These are phyloP conservation scores for Tylopilus sp. DNA, from an alignment of 768 basidiomycete species.

Conservation along the genomic window DNA sequence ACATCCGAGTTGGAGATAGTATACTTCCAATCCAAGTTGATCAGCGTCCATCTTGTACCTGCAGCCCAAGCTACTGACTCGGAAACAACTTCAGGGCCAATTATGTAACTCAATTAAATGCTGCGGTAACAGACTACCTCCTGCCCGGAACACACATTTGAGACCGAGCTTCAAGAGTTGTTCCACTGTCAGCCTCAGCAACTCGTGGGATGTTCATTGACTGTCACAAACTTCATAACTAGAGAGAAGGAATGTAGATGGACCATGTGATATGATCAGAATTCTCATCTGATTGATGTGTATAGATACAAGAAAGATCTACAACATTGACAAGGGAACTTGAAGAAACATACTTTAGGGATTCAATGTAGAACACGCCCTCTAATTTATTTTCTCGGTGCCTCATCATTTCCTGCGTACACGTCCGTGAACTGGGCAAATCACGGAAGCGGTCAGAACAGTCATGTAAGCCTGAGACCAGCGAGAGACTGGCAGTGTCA, in stretches of 20 bases:
- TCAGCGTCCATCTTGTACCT: too few species aligned
- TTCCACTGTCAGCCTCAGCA: neutral
- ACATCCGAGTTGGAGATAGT: too few species aligned
- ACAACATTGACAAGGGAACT: neutral
- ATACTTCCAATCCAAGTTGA: too few species aligned
- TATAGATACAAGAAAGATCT: slow-evolving; percentile 15
- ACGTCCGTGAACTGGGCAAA: slow-evolving; percentile 71
- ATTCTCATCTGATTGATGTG: slow-evolving; percentile 27
- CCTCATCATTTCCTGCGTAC: slow-evolving; percentile 84
- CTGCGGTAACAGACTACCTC: too few species aligned
- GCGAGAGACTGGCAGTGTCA: slow-evolving; percentile 79
- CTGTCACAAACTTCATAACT: neutral
- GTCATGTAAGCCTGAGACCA: slow-evolving; percentile 91
- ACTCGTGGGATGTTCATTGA: neutral
- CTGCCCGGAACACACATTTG: too few species aligned
- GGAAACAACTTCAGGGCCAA: too few species aligned
- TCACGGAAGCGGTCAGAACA: slow-evolving; percentile 96
- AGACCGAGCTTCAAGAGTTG: too few species aligned
- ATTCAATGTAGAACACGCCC: slow-evolving; percentile 85
- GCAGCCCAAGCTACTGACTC: too few species aligned
- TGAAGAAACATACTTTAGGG: slow-evolving; percentile 36
- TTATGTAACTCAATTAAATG: too few species aligned
- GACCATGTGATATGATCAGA: slow-evolving; percentile 17
- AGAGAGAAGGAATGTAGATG: neutral
- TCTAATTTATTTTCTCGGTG: slow-evolving; percentile 90